Evolutionary conservation across 345 rosid species (phyloP), one percentile per base, ranked within the genome.

Genomic region (Salix exigua): DNA sequence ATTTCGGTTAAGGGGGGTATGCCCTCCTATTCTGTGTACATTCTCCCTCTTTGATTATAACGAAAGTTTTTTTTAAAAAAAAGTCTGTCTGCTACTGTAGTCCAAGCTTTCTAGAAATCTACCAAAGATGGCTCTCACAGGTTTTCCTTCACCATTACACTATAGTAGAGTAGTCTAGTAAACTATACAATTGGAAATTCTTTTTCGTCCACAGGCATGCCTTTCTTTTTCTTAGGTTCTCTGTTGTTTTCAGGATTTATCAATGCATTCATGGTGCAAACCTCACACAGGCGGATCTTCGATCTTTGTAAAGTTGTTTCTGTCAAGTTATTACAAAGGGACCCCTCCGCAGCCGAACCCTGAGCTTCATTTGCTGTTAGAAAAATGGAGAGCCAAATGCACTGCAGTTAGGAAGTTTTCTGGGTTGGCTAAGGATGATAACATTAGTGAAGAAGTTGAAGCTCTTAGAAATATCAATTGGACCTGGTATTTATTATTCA

Each of bases 51-150:
- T n/a, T n/a, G n/a, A n/a, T n/a, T n/a, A n/a, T n/a, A n/a, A n/a
- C n/a, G n/a, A n/a, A n/a, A n/a, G n/a, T n/a, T n/a, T n/a, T n/a
- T n/a, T n/a, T n/a, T n/a, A n/a, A n/a, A n/a, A n/a, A n/a, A n/a
- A n/a, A n/a, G 11, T 5, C 37, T 79, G 68, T 82, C 88, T n/a
- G 84, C 89, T 74, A 73, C 63, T 26, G 60, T 19, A 6, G 80
- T 82, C 55, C 79, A 70, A 26, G 89, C 88, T 66, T 88, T 88
- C 37, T 10, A 38, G 31, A 77, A 77, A 58, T 83, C 87, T 33
- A 88, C 89, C 71, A 80, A 44, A 71, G 75, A 76, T 51, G 91
- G 91, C 51, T 86, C 86, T 61, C 91, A 86, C 83, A 83, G 88
- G 91, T 84, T 82, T 30, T 23, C 33, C 23, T 55, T 55, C n/a